Conservation (phyloP, 192 early-diverging fungal genomes). For the Coemansia sp. region DNA sequence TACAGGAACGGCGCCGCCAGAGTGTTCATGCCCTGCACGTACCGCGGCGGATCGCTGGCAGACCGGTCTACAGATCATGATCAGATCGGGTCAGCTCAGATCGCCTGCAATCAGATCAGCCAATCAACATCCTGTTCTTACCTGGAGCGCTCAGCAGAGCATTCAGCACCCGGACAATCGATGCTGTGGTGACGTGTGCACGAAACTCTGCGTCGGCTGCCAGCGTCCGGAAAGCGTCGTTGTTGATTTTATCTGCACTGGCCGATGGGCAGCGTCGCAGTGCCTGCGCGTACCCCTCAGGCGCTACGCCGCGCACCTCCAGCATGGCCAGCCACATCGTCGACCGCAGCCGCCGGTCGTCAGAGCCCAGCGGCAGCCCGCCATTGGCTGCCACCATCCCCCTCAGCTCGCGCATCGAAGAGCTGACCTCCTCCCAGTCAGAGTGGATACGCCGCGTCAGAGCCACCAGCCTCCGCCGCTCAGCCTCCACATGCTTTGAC, state of each 20-base stretch:
- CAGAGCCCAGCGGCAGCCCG: slow-evolving; percentile 17
- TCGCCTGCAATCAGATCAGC: background rate
- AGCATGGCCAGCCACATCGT: slow-evolving; percentile 50
- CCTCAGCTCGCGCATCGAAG: slow-evolving; percentile 38
- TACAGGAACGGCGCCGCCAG: slow-evolving; percentile 87
- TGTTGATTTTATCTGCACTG: slow-evolving; percentile 78
- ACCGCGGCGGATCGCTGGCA: slow-evolving; percentile 54
- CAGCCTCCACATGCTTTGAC: slow-evolving; percentile 2
- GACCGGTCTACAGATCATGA: slow-evolving; percentile 18
- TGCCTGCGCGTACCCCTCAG: slow-evolving; percentile 67
- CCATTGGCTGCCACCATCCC: slow-evolving; percentile 28
- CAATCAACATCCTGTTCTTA: too few species aligned
- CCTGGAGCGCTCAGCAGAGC: slow-evolving; percentile 83
- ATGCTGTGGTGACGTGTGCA: slow-evolving; percentile 65
- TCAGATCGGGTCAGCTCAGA: background rate
- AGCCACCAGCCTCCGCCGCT: slow-evolving; percentile 33
- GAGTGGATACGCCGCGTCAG: slow-evolving; percentile 39
- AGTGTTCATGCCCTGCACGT: slow-evolving; percentile 97
- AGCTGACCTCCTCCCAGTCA: slow-evolving; percentile 45
- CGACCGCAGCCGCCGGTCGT: slow-evolving; percentile 4
- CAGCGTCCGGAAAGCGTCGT: slow-evolving; percentile 87
- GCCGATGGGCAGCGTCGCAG: slow-evolving; percentile 68
- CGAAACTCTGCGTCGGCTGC: slow-evolving; percentile 75
- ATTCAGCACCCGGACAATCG: slow-evolving; percentile 77
- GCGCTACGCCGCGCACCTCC: slow-evolving; percentile 31